These are phyloP conservation scores for Schoenoplectus triqueter DNA, from an alignment of 202 grass and related monocot genomes.

Conservation along the genomic window DNA sequence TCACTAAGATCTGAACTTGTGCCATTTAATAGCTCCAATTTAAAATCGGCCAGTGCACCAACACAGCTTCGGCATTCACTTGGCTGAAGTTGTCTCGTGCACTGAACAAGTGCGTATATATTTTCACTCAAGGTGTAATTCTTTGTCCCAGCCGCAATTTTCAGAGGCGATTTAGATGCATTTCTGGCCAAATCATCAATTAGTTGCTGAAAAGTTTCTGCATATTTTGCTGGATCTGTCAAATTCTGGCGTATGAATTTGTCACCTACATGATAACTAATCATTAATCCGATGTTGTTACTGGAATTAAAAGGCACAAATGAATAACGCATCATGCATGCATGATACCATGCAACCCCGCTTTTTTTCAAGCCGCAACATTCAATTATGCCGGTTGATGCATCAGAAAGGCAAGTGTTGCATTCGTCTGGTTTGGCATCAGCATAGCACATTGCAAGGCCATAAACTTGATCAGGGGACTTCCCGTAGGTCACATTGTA, in stretches of 20 bases:
- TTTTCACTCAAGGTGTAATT: not conserved
- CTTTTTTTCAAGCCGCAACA: slow-evolving; percentile 20
- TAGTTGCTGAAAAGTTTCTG: not conserved
- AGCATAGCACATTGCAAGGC: slow-evolving; percentile 48
- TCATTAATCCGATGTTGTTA: fast-evolving
- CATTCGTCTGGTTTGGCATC: slow-evolving; percentile 38
- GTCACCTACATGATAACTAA: fast-evolving
- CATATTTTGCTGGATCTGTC: not conserved
- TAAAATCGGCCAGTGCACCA: not conserved
- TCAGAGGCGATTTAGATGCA: not conserved
- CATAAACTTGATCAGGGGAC: slow-evolving; percentile 33
- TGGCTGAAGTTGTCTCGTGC: slow-evolving; percentile 47
- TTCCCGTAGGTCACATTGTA: slow-evolving; percentile 12
- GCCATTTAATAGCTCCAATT: not conserved
- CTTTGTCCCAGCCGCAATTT: not conserved
- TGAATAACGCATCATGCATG: slow-evolving; percentile 49
- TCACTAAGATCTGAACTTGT: not conserved
- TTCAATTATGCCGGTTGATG: not conserved
- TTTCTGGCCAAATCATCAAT: not conserved
- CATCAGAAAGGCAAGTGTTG: slow-evolving; percentile 21
- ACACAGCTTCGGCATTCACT: slow-evolving; percentile 32
- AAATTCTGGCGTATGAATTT: not conserved
- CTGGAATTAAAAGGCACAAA: not conserved
- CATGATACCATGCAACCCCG: slow-evolving; percentile 21
- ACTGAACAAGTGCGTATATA: slow-evolving; percentile 57